Percentiles rank a stretch among this genome's conserved stretches.
Conservation (phyloP, 2,329 filamentous ascomycete genomes). For the Talaromyces pinophilus region DNA sequence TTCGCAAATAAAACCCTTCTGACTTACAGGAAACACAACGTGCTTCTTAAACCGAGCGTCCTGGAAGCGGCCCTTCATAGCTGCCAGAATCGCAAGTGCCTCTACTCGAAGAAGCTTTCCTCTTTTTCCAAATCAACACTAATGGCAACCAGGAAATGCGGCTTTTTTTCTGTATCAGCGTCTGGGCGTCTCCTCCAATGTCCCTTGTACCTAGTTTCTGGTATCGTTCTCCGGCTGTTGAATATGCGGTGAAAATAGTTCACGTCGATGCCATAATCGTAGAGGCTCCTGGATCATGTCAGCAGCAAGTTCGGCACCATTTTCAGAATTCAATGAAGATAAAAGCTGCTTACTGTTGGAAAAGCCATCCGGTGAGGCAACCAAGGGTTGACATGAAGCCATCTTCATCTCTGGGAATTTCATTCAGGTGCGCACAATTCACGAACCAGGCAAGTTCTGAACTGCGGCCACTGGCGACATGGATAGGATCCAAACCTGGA, state of each 20-base stretch:
- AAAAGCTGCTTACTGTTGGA: neutral
- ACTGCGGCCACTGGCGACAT: too few relatives aligned
- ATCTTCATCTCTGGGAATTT: neutral
- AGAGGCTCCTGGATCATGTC: neutral
- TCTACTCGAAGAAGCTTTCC: neutral
- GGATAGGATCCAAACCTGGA: too few relatives aligned
- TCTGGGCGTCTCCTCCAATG: neutral
- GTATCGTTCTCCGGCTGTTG: neutral
- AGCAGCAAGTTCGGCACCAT: neutral
- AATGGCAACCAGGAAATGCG: neutral
- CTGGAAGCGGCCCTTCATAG: neutral
- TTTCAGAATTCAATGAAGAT: neutral
- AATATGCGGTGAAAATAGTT: neutral
- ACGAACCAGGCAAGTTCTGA: neutral
- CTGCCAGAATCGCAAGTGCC: neutral
- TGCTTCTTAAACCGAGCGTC: neutral
- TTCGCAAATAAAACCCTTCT: neutral
- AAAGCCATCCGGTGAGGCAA: neutral
- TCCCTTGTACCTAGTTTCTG: neutral
- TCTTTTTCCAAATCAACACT: neutral
- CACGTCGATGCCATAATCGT: neutral
- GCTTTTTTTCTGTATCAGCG: neutral
- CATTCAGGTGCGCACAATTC: neutral
- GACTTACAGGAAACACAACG: neutral
- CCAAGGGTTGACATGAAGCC: neutral